Evolutionary conservation across 2,329 filamentous ascomycete genomes (phyloP).

Genomic region (Aspergillus chevalieri): DNA sequence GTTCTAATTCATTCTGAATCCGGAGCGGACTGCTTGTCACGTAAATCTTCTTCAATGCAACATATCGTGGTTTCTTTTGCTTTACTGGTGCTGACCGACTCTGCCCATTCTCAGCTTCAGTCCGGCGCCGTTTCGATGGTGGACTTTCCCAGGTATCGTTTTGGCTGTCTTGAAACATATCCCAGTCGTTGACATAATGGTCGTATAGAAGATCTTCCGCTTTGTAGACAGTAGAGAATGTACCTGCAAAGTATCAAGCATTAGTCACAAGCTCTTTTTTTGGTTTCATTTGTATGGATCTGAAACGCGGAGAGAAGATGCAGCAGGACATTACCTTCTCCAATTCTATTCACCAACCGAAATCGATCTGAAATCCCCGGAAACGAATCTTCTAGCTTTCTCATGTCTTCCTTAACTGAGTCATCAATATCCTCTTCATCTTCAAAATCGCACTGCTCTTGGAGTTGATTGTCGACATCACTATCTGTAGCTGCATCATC

Average conservation of each 20-base stretch:
- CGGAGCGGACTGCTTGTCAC: constrained; percentile 90
- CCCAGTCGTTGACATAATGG: constrained; percentile 79
- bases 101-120: constrained; percentile 30
- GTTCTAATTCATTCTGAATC: constrained; percentile 92
- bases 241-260: constrained; percentile 54
- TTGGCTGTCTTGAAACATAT: constrained; percentile 59
- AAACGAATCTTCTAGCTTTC: constrained; percentile 73
- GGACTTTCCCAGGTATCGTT: constrained; percentile 63
- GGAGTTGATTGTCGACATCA: constrained; percentile 9
- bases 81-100: constrained; percentile 25
- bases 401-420: constrained; percentile 75
- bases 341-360: constrained; percentile 90
- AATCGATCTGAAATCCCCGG: constrained; percentile 77
- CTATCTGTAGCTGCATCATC: constrained; percentile 9
- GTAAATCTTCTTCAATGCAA: constrained; percentile 99
- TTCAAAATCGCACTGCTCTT: constrained; percentile 15
- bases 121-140: constrained; percentile 52
- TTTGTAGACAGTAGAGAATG: constrained; percentile 98
- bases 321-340: constrained; percentile 63
- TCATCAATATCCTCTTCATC: constrained; percentile 32
- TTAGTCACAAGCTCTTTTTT: constrained; percentile 1
- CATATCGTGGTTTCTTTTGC: constrained; percentile 62
- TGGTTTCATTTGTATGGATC: too few relatives aligned
- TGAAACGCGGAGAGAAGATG: background rate
- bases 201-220: constrained; percentile 88